Conservation (phyloP, 176 grass and related monocot genomes). For the Oryza glumipatula region DNA sequence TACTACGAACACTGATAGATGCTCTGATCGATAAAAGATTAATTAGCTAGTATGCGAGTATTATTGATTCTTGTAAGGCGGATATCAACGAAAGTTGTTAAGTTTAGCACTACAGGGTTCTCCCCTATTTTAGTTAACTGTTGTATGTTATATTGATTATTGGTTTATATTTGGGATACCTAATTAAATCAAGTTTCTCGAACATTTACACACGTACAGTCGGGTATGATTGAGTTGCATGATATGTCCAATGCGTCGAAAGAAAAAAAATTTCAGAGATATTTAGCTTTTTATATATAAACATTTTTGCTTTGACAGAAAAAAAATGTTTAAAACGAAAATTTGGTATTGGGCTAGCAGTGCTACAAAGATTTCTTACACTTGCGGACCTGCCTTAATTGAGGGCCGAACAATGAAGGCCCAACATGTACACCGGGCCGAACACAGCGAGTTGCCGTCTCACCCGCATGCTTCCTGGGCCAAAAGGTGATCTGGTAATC, state of each 20-base stretch:
- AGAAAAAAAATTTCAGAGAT: neutral
- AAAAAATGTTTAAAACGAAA: neutral
- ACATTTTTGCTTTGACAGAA: too few relatives aligned
- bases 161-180: neutral
- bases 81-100: too few relatives aligned
- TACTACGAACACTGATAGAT: neutral
- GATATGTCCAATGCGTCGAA: neutral
- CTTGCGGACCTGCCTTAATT: neutral
- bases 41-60: too few relatives aligned
- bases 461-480: too few relatives aligned
- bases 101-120: too few relatives aligned
- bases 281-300: neutral
- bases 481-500: too few relatives aligned
- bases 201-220: neutral
- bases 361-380: neutral
- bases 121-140: too few relatives aligned
- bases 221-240: neutral
- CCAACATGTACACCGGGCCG: neutral
- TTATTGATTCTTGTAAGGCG: neutral
- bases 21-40: neutral
- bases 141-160: too few relatives aligned
- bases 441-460: too few relatives aligned
- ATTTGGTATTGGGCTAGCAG: neutral
- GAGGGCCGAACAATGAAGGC: neutral
- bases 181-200: slow-evolving; percentile 5